Evolutionary conservation across 495 filamentous ascomycete species (phyloP).

Genomic region (Cairneyella variabilis): DNA sequence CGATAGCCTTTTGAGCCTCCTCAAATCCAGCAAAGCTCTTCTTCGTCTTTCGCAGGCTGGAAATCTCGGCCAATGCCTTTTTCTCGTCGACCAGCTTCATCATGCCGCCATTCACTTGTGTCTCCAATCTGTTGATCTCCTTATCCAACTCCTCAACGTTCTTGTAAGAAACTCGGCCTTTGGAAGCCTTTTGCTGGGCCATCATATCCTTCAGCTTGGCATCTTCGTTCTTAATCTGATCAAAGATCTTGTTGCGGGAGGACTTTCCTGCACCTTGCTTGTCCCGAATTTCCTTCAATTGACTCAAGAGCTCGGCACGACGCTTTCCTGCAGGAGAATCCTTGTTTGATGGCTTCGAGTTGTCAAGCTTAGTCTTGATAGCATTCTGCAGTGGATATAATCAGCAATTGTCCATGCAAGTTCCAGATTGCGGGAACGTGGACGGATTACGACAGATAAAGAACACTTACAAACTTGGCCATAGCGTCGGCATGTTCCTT

Average conservation of each 20-base stretch:
- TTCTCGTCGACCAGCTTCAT: constrained; percentile 97
- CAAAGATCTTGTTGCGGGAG: constrained; percentile 65
- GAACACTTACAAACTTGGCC: constrained; percentile 69
- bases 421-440: not conserved
- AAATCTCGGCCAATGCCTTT: constrained; percentile 82
- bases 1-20: constrained; percentile 76
- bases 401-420: constrained; percentile 13
- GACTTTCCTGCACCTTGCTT: constrained; percentile 84
- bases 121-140: constrained; percentile 74
- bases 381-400: constrained; percentile 57
- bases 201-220: constrained; percentile 58
- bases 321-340: constrained; percentile 68
- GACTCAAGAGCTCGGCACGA: constrained; percentile 73
- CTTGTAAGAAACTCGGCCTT: constrained; percentile 75
- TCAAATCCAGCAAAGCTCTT: constrained; percentile 87
- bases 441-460: not conserved
- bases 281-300: constrained; percentile 67
- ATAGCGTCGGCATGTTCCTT: constrained; percentile 74
- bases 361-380: constrained; percentile 79
- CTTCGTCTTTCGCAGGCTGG: constrained; percentile 76
- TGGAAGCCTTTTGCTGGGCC: constrained; percentile 78
- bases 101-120: constrained; percentile 76
- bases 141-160: constrained; percentile 80
- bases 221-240: constrained; percentile 84
- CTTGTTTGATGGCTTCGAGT: constrained; percentile 57